Base-by-base conservation (phyloP, 371 early-diverging fungal species). In the Umbelopsis sp. region DNA sequence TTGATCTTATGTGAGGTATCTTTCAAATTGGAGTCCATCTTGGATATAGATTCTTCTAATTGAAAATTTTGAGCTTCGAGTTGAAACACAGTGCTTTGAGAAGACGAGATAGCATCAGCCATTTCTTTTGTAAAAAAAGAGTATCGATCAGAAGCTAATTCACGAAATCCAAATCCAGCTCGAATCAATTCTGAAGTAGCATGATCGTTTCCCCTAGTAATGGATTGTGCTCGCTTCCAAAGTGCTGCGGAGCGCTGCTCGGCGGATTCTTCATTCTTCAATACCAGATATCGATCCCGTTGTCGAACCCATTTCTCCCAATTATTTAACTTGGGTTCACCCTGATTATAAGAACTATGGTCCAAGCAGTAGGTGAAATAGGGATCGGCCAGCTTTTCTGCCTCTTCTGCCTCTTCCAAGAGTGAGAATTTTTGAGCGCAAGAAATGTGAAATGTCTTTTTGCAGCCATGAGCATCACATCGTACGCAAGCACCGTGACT, bases 381-480 rank as follows among this genome's bases (percentile, higher is more conserved):
- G 12, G 81, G 81, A 44, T 81, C 77, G 4, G 83, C 72, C 68
- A 80, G 76, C 10, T 76, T 74, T 10, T 76, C 69, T 20, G 65
- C 64, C 24, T 77, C 79, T 35, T 76, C 79, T 7, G 77, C 69
- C 5, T 72, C 74, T 50, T 80, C 81, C 41, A 79, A 53, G 8
- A 80, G 71, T 44, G 75, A 79, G 22, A 70, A 70, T 16, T 77
- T 69, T 29, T 77, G 79, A 2, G 83, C 87, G 50, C 89, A 89
- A 0, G 82, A 73, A 0, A 86, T 81, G 69, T 89, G 89, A 11
- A 82, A 85, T n/a, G 72, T 76, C 22, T 77, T 76, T 11, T 76
- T 70, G 70, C 89, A 87, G 0, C 70, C 74, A 22, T 77, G 72
- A 10, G 72, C 77, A 51, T 74, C 70, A 44, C 89, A 89, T 0